Percentiles rank a stretch among this genome's conserved stretches.
Evolutionary conservation across 106 monocot genomes (phyloP).

Genomic region (Ottelia alismoides): DNA sequence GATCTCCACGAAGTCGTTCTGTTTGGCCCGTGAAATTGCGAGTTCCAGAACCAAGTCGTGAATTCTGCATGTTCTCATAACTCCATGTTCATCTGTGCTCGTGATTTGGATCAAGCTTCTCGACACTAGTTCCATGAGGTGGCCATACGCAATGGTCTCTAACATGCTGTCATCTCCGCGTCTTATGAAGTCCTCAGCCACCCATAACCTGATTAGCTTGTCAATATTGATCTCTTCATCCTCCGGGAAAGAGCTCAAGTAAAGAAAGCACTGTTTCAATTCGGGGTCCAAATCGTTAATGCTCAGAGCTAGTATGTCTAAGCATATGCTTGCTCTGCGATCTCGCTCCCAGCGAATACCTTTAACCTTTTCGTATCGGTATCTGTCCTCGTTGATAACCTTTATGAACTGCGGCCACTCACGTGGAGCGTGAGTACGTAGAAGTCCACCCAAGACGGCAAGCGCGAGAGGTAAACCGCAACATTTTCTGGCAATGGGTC

Average conservation of each 20-base stretch:
- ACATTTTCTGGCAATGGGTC: background rate
- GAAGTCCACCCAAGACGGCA: background rate
- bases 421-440: background rate
- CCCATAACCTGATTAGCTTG: background rate
- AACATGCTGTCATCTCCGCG: background rate
- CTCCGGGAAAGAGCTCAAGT: slow-evolving; percentile 5
- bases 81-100: background rate
- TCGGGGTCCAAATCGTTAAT: slow-evolving; percentile 6
- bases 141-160: slow-evolving; percentile 13
- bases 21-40: slow-evolving; percentile 11
- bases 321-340: too few species aligned
- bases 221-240: background rate
- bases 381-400: slow-evolving; percentile 15
- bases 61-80: background rate
- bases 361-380: slow-evolving; percentile 1
- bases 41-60: slow-evolving; percentile 22
- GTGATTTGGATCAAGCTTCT: background rate
- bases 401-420: slow-evolving; percentile 15
- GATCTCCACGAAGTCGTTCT: slow-evolving; percentile 7
- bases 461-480: background rate
- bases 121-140: slow-evolving; percentile 12
- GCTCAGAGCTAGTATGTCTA: slow-evolving; percentile 10
- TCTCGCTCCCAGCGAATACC: too few species aligned
- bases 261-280: slow-evolving; percentile 11
- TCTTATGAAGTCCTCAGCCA: slow-evolving; percentile 10